Conservation (phyloP, 2,329 filamentous ascomycete species). For the Colletotrichum filicis region DNA sequence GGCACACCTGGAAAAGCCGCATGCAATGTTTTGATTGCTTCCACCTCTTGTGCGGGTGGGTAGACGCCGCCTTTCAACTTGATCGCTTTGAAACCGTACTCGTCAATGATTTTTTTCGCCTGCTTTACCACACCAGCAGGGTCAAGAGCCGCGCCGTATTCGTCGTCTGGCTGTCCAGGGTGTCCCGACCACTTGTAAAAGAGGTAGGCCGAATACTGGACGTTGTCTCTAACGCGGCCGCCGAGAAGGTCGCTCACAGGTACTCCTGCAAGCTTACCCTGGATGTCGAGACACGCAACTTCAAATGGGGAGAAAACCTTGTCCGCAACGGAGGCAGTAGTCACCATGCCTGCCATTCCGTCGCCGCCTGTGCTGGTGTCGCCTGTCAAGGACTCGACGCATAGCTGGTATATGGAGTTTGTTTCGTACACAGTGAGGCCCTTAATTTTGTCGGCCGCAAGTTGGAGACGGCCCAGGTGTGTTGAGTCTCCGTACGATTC, state of each 20-base stretch:
- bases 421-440: slow-evolving; percentile 64
- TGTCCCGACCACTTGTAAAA: slow-evolving; percentile 57
- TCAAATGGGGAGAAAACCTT: slow-evolving; percentile 56
- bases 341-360: slow-evolving; percentile 66
- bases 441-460: slow-evolving; percentile 43
- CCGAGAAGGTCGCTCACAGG: slow-evolving; percentile 53
- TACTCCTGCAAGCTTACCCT: slow-evolving; percentile 51
- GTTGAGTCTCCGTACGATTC: slow-evolving; percentile 54
- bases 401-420: slow-evolving; percentile 85
- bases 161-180: slow-evolving; percentile 50
- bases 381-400: slow-evolving; percentile 74
- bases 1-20: slow-evolving; percentile 49
- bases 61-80: slow-evolving; percentile 56
- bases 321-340: slow-evolving; percentile 51
- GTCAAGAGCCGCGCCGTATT: slow-evolving; percentile 51
- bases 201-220: slow-evolving; percentile 55
- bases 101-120: slow-evolving; percentile 50
- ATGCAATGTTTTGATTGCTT: slow-evolving; percentile 50
- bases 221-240: slow-evolving; percentile 49
- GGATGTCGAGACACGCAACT: slow-evolving; percentile 54
- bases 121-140: slow-evolving; percentile 47
- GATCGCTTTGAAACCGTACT: slow-evolving; percentile 55
- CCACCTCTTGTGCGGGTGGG: slow-evolving; percentile 51
- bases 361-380: slow-evolving; percentile 62
- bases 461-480: slow-evolving; percentile 47